These are phyloP conservation scores for Cornus florida DNA, from an alignment of 148 eudicot genomes.

Conservation along the genomic window DNA sequence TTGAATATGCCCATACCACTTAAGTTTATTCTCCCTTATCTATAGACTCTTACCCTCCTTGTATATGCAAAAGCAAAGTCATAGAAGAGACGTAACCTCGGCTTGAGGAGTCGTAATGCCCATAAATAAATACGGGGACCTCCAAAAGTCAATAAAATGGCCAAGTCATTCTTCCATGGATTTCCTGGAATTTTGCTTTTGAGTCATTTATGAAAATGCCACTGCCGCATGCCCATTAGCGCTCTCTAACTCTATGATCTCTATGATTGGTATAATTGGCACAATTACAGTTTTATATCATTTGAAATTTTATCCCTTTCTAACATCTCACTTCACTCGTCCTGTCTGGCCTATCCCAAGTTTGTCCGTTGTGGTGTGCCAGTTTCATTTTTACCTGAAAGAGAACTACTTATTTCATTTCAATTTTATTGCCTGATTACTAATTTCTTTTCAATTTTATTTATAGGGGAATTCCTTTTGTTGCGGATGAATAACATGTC, in stretches of 20 bases:
- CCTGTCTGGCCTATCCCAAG: background rate
- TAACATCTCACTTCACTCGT: background rate
- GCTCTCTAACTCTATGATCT: background rate
- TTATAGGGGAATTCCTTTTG: slow-evolving; percentile 57
- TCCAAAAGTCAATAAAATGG: too few relatives aligned
- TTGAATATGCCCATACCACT: too few relatives aligned
- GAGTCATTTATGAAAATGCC: too few relatives aligned
- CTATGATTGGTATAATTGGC: background rate
- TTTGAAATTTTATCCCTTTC: background rate
- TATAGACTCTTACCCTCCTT: too few relatives aligned
- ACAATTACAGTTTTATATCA: background rate
- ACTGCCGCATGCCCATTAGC: too few relatives aligned
- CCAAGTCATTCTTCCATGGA: too few relatives aligned
- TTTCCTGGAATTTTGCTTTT: too few relatives aligned
- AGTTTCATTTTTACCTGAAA: background rate
- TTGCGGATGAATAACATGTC: slow-evolving; percentile 30
- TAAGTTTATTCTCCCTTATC: too few relatives aligned
- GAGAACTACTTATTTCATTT: slow-evolving; percentile 3
- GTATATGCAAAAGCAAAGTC: too few relatives aligned
- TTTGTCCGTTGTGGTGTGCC: background rate
- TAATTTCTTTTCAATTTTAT: slow-evolving; percentile 18
- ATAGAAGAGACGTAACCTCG: too few relatives aligned
- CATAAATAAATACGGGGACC: too few relatives aligned
- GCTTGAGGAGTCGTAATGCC: too few relatives aligned
- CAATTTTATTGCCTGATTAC: slow-evolving; percentile 20